These are phyloP conservation scores for Pyrenopolyporus hunteri DNA, from an alignment of 495 filamentous ascomycete genomes.

Conservation along the genomic window DNA sequence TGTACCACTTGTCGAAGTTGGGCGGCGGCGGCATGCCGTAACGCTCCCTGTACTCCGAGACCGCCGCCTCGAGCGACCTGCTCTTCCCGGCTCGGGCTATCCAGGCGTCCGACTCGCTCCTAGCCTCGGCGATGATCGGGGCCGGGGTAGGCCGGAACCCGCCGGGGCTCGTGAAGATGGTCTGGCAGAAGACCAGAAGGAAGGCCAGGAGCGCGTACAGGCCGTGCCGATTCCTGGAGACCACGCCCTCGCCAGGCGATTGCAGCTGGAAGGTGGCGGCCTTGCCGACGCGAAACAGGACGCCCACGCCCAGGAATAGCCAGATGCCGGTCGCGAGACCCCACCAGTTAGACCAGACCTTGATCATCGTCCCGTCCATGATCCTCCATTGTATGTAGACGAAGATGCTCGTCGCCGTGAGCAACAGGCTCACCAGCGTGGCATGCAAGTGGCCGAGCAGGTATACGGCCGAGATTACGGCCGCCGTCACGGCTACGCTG, in stretches of 20 bases:
- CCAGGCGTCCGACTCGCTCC: constrained; percentile 52
- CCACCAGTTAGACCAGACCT: constrained; percentile 35
- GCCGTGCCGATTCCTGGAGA: constrained; percentile 29
- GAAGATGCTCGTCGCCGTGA: constrained; percentile 22
- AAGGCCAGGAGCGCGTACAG: constrained; percentile 26
- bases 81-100: constrained; percentile 51
- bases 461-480: constrained; percentile 24
- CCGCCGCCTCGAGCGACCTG: constrained; percentile 57
- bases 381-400: constrained; percentile 37
- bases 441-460: constrained; percentile 33
- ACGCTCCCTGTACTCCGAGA: constrained; percentile 61
- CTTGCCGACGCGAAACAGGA: constrained; percentile 30
- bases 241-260: constrained; percentile 15
- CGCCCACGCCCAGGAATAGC: constrained; percentile 32
- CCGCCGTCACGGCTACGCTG: constrained; percentile 21
- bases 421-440: constrained; percentile 25
- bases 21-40: constrained; percentile 64
- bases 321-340: constrained; percentile 21
- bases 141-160: constrained; percentile 20
- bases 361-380: constrained; percentile 31
- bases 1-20: constrained; percentile 74
- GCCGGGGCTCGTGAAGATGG: constrained; percentile 21
- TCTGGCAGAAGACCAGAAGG: constrained; percentile 25
- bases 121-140: constrained; percentile 55
- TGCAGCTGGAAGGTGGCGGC: constrained; percentile 6